Base-by-base conservation (phyloP, 2,329 filamentous ascomycete species). In the Nothopassalora personata region DNA sequence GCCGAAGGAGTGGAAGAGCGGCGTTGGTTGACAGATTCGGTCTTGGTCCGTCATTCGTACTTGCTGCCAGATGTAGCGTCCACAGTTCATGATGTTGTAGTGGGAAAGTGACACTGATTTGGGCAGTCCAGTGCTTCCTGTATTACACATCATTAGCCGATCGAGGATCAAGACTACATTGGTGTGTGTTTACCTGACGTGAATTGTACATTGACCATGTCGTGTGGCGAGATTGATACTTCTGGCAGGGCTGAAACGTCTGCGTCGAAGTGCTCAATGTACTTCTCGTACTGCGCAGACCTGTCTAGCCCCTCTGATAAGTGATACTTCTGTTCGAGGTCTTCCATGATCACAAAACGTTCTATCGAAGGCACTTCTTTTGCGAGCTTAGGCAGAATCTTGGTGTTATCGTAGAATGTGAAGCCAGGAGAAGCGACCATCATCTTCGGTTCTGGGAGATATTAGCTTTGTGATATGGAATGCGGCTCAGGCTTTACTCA, bases 1-100 rank as follows among this genome's bases (percentile, higher is more conserved):
- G 3, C 89, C 89, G 70, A 93, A 93, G 76, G 89, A 93, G 77
- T 94, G 90, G 78, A 94, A 94, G 1, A 94, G 80, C 0, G 90
- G 90, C 0, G 89, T 89, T 3, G 89, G 90, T 70, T 90, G 92
- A 77, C 89, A 93, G 11, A 95, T 80, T 11, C 86, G 78, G 69
- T 92, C 89, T 48, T 80, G 76, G 3, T 82, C 75, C 30, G 64
- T 64, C 61, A 68, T 68, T 8, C 66, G 61, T 13, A 64, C 66
- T 56, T 68, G 67, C 43, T 67, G 63, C 66, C 67, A 67, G 55
- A 68, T 67, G 34, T 67, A 62, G 9, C 67, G 63, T 28, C 66
- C 67, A 48, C 65, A 67, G 55, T 69, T 68, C 66, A 68, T 67
- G 53, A 68, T 68, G 53, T 68, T 68, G 62, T 68, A 67, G 55